Evolutionary conservation across 2,329 filamentous ascomycete species (phyloP).

Genomic region (Lachnellula cervina): DNA sequence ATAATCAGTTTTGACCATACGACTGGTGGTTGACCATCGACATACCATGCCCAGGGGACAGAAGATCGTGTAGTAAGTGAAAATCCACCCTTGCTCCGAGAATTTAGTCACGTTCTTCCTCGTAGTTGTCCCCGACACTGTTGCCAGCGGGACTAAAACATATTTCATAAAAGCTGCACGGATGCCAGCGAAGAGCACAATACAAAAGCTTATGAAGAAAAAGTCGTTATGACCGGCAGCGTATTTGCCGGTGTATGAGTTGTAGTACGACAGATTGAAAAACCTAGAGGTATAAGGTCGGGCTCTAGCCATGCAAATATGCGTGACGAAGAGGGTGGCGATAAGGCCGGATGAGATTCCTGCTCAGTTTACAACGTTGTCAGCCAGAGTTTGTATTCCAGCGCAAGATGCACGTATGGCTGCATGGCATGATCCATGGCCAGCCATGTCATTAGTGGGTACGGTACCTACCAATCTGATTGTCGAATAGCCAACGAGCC

Average conservation of each 20-base stretch:
- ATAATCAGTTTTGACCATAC: not conserved
- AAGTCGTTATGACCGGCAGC: slow-evolving; percentile 70
- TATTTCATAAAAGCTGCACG: slow-evolving; percentile 82
- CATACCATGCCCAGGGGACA: slow-evolving; percentile 78
- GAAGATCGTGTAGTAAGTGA: slow-evolving; percentile 74
- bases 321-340: slow-evolving; percentile 71
- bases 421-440: not conserved
- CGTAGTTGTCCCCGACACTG: slow-evolving; percentile 64
- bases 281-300: slow-evolving; percentile 71
- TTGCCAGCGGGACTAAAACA: slow-evolving; percentile 70
- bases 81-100: slow-evolving; percentile 86
- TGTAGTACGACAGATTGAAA: slow-evolving; percentile 77
- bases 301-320: slow-evolving; percentile 73
- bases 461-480: not conserved
- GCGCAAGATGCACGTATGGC: no score
- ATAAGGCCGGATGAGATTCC: slow-evolving; percentile 80
- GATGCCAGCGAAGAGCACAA: slow-evolving; percentile 77
- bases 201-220: slow-evolving; percentile 68
- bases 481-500: not conserved
- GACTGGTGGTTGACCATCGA: not conserved
- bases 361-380: slow-evolving; percentile 29
- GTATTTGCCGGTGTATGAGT: slow-evolving; percentile 62
- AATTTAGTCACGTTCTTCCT: slow-evolving; percentile 71
- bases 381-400: not conserved
- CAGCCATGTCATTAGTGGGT: not conserved